Conservation (phyloP, 2,329 filamentous ascomycete species). For the Macrophomina pseudophaseolina region DNA sequence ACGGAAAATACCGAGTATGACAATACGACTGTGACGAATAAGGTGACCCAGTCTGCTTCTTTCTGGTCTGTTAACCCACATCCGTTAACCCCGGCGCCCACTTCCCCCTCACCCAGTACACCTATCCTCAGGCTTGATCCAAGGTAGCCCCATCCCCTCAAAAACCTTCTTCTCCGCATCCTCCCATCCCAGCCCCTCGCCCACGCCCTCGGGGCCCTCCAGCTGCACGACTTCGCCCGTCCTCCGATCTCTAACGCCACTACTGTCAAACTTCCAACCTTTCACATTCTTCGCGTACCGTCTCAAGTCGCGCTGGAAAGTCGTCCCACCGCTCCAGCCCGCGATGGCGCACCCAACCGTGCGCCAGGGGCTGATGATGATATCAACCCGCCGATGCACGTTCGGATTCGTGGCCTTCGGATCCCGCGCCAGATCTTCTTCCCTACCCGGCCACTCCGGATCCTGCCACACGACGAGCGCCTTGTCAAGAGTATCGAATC, state of each 20-base stretch:
- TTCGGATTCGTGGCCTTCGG: conserved; percentile 66
- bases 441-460: conserved; percentile 53
- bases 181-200: conserved; percentile 55
- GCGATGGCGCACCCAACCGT: conserved; percentile 86
- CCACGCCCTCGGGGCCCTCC: conserved; percentile 55
- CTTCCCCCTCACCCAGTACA: conserved; percentile 47
- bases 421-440: conserved; percentile 40
- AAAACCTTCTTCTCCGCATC: conserved; percentile 84
- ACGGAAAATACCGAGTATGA: too few relatives aligned
- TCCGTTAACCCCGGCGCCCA: too few relatives aligned
- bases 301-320: conserved; percentile 85
- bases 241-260: conserved; percentile 72
- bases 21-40: too few relatives aligned
- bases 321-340: conserved; percentile 88
- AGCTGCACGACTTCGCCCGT: conserved; percentile 76
- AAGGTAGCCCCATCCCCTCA: conserved; percentile 69
- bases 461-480: conserved; percentile 92
- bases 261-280: conserved; percentile 87
- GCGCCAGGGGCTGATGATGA: conserved; percentile 87
- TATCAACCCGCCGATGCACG: conserved; percentile 84
- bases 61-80: too few relatives aligned
- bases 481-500: conserved; percentile 90
- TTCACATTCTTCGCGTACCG: conserved; percentile 76
- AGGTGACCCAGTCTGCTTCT: too few relatives aligned
- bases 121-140: conserved; percentile 49